Conservation (phyloP, 495 filamentous ascomycete species). For the Aspergillus diversus region DNA sequence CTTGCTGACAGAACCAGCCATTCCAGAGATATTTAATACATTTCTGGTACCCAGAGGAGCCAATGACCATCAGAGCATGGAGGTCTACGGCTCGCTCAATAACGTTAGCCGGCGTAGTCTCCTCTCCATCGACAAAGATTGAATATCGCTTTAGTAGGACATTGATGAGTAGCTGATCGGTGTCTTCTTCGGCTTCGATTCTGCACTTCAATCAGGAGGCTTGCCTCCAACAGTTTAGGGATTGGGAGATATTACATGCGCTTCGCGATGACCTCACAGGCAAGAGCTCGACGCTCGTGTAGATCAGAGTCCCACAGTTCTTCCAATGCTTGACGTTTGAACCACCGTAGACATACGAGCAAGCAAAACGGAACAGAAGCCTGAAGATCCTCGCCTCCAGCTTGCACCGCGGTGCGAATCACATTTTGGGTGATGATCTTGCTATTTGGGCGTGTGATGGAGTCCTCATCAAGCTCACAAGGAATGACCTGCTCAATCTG, state of each 20-base stretch:
- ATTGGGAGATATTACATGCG: constrained; percentile 56
- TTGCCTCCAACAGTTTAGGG: background rate
- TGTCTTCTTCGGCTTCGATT: constrained; percentile 82
- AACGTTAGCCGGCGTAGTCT: constrained; percentile 78
- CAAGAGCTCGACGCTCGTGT: constrained; percentile 73
- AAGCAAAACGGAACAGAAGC: constrained; percentile 85
- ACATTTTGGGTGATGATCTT: constrained; percentile 80
- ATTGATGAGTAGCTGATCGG: constrained; percentile 73
- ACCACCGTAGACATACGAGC: constrained; percentile 90
- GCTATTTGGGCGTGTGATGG: constrained; percentile 78
- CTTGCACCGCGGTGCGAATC: constrained; percentile 73
- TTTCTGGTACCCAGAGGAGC: constrained; percentile 91
- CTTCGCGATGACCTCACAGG: constrained; percentile 97
- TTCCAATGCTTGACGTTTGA: constrained; percentile 73
- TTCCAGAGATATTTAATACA: constrained; percentile 91
- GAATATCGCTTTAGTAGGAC: constrained; percentile 92
- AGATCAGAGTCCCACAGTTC: constrained; percentile 94
- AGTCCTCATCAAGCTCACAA: constrained; percentile 76
- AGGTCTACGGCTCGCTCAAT: constrained; percentile 92
- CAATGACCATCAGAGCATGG: constrained; percentile 84
- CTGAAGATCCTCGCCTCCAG: constrained; percentile 74
- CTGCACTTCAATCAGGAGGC: constrained; percentile 35
- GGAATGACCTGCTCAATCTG: constrained; percentile 87
- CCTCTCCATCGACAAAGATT: constrained; percentile 69
- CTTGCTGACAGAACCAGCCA: constrained; percentile 95